phyloP scores from a whole-genome alignment of 305 asterid genomes.

The Nicotiana rustica region DNA sequence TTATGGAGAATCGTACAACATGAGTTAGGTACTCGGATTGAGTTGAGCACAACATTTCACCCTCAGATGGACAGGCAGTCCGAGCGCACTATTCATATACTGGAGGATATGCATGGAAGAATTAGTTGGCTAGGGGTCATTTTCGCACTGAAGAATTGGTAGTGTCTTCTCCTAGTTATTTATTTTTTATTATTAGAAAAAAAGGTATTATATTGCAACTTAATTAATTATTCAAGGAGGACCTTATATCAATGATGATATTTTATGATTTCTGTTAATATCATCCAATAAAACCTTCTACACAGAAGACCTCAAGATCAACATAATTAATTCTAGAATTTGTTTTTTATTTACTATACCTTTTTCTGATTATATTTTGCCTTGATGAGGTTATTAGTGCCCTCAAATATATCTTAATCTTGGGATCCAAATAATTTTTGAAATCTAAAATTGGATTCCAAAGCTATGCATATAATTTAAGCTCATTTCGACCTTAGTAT shows the following conservation, averaged over 20 bases:
- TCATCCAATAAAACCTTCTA: conserved; percentile 14
- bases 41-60: no score
- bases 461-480: neutral
- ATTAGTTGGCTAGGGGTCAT: conserved; percentile 48
- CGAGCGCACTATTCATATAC: no score
- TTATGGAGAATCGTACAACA: no score
- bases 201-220: conserved; percentile 1
- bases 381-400: neutral
- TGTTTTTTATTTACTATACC: neutral
- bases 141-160: conserved; percentile 38
- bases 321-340: neutral
- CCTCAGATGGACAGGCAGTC: no score
- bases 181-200: neutral
- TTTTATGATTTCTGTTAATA: neutral
- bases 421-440: neutral
- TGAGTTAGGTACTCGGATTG: no score
- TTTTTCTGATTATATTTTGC: neutral
- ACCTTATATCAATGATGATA: neutral
- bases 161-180: conserved; percentile 17
- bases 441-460: neutral
- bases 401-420: neutral
- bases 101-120: conserved; percentile 20
- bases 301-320: no score
- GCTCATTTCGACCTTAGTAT: no score
- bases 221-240: conserved; percentile 27